Evolutionary conservation across 139 green algal species (phyloP).

Genomic region (Auxenochlorella pyrenoidosa): DNA sequence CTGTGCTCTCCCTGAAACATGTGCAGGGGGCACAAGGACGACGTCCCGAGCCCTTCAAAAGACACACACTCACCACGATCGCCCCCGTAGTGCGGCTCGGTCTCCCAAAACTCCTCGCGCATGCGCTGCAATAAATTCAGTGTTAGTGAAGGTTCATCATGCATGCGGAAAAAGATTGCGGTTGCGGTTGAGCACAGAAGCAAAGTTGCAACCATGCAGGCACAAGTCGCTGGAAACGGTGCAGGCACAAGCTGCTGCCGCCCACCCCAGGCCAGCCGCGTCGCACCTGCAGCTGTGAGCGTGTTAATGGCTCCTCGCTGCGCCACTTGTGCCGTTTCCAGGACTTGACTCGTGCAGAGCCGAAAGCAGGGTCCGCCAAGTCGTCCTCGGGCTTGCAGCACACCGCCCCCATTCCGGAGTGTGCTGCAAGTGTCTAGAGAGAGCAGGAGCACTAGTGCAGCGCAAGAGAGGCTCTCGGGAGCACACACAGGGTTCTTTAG

Average conservation of each 20-base stretch:
- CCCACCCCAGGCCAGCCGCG: not conserved
- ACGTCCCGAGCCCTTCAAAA: too few relatives aligned
- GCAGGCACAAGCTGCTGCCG: not conserved
- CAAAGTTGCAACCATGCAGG: too few relatives aligned
- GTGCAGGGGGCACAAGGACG: too few relatives aligned
- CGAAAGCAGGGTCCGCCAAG: not conserved
- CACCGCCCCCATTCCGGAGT: slow-evolving; percentile 8
- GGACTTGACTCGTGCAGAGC: not conserved
- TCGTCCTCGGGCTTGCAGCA: slow-evolving; percentile 38
- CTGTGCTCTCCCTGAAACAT: too few relatives aligned
- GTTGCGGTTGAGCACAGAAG: too few relatives aligned
- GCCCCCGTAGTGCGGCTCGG: slow-evolving; percentile 89
- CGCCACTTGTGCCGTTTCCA: slow-evolving; percentile 60
- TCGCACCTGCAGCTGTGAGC: slow-evolving; percentile 55
- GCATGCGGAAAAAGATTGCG: too few relatives aligned
- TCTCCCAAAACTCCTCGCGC: slow-evolving; percentile 92
- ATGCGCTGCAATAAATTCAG: slow-evolving; percentile 78
- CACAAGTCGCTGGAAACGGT: too few relatives aligned
- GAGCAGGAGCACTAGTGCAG: too few relatives aligned
- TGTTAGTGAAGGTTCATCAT: too few relatives aligned
- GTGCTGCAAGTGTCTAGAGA: not conserved
- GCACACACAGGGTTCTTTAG: too few relatives aligned
- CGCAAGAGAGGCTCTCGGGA: too few relatives aligned
- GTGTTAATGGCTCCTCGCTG: slow-evolving; percentile 53
- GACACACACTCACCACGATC: slow-evolving; percentile 56